Evolutionary conservation across 345 rosid species (phyloP).

Genomic region (Bruguiera gymnorhiza): DNA sequence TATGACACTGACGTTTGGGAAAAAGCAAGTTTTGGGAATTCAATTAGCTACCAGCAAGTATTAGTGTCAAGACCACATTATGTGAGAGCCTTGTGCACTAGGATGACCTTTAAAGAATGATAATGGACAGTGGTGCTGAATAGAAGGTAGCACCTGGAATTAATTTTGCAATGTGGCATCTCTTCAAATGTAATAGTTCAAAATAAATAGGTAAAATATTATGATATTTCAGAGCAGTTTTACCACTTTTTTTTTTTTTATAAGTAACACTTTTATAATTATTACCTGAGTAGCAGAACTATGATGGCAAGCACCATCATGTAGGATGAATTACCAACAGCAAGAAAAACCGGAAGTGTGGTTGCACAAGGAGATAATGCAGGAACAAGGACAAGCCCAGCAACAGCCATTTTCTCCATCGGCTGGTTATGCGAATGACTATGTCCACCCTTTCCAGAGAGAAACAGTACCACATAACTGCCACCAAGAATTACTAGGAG

Average conservation of each 20-base stretch:
- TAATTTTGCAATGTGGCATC: too few species aligned
- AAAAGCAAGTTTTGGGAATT: too few species aligned
- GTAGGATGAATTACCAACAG: conserved; percentile 86
- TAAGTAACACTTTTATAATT: background rate
- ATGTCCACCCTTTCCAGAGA: conserved; percentile 91
- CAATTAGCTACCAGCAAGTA: too few species aligned
- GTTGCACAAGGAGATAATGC: conserved; percentile 98
- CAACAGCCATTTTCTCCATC: conserved; percentile 99
- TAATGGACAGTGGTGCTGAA: too few species aligned
- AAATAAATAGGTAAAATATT: too few species aligned
- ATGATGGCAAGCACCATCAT: conserved; percentile 97
- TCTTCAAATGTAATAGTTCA: too few species aligned
- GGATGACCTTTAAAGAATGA: too few species aligned
- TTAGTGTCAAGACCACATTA: too few species aligned
- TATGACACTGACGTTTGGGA: too few species aligned
- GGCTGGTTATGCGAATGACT: conserved; percentile 93
- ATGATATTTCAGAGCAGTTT: background rate
- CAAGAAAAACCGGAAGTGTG: conserved; percentile 94
- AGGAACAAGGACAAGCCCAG: conserved; percentile 95
- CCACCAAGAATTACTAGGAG: conserved; percentile 91
- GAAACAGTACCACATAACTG: conserved; percentile 74
- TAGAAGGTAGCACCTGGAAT: too few species aligned
- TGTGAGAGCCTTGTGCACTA: too few species aligned
- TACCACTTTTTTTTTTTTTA: background rate
- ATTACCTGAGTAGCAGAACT: conserved; percentile 82